Percentiles rank a stretch among this genome's conserved stretches.
Conservation (phyloP, 805 yeast genomes). For the Saccharomycopsis sp. region DNA sequence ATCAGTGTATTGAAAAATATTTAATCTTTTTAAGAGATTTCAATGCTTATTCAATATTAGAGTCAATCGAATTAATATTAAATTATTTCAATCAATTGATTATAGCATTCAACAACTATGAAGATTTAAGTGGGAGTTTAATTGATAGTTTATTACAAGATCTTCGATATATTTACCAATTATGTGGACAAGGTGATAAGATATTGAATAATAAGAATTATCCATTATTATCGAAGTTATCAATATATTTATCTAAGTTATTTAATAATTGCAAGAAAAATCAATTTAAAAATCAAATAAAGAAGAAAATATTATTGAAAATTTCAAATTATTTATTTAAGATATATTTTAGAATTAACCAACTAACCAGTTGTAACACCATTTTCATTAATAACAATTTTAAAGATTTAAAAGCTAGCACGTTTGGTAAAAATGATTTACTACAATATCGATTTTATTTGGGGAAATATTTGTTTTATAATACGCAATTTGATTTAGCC, state of each 20-base stretch:
- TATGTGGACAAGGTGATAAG: constrained; percentile 5
- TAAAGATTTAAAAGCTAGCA: constrained; percentile 9
- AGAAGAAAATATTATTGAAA: constrained; percentile 11
- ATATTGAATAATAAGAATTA: constrained; percentile 5
- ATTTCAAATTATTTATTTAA: constrained; percentile 12
- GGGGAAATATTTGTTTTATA: constrained; percentile 16
- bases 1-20: constrained; percentile 4
- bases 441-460: constrained; percentile 17
- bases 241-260: constrained; percentile 14
- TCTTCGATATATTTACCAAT: constrained; percentile 7
- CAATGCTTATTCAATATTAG: constrained; percentile 11
- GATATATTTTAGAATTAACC: constrained; percentile 19
- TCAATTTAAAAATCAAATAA: constrained; percentile 7
- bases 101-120: constrained; percentile 18
- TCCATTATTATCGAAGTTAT: constrained; percentile 12
- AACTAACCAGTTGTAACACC: constrained; percentile 18
- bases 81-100: constrained; percentile 15
- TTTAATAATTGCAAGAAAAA: constrained; percentile 21
- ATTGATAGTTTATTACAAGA: constrained; percentile 6
- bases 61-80: constrained; percentile 16
- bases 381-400: constrained; percentile 18
- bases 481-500: constrained; percentile 6
- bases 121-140: constrained; percentile 9
- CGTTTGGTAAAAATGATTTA: constrained; percentile 10
- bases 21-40: constrained; percentile 12